A percentile compares a stretch with the other conserved stretches of the same genome.
phyloP scores from a whole-genome alignment of 495 filamentous ascomycete genomes.

The Lophiostoma macrostomum region DNA sequence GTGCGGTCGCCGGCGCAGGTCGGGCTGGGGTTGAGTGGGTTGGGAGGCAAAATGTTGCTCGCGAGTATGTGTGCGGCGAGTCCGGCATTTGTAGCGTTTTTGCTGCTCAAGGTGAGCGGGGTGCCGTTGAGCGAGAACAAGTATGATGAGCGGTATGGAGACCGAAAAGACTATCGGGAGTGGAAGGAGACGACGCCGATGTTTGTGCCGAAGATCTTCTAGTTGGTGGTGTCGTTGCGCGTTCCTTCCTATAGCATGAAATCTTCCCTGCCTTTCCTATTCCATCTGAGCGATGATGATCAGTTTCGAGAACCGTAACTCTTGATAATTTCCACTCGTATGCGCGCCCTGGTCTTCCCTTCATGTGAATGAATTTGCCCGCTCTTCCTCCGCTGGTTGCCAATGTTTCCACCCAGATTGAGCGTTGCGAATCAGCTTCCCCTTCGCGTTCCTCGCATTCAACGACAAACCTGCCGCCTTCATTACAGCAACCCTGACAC shows the following conservation, averaged over 20 bases:
- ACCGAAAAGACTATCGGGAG: conserved; percentile 60
- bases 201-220: conserved; percentile 59
- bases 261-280: too few relatives aligned
- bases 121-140: conserved; percentile 62
- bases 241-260: too few relatives aligned
- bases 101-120: conserved; percentile 59
- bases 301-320: too few relatives aligned
- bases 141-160: conserved; percentile 62
- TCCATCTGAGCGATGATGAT: too few relatives aligned
- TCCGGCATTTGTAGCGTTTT: conserved; percentile 60
- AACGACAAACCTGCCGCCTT: conserved; percentile 40
- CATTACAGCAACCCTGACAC: conserved; percentile 37
- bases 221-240: too few relatives aligned
- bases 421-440: too few relatives aligned
- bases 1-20: conserved; percentile 42
- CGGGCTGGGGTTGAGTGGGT: conserved; percentile 49
- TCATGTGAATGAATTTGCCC: too few relatives aligned
- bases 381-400: too few relatives aligned
- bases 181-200: conserved; percentile 67
- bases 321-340: too few relatives aligned
- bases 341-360: too few relatives aligned
- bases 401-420: too few relatives aligned
- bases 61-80: conserved; percentile 52
- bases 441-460: too few relatives aligned
- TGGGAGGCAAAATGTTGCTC: conserved; percentile 42